Evolutionary conservation across 768 basidiomycete genomes (phyloP), one percentile per base, ranked within the genome.

Genomic region (Grammothele lineata): DNA sequence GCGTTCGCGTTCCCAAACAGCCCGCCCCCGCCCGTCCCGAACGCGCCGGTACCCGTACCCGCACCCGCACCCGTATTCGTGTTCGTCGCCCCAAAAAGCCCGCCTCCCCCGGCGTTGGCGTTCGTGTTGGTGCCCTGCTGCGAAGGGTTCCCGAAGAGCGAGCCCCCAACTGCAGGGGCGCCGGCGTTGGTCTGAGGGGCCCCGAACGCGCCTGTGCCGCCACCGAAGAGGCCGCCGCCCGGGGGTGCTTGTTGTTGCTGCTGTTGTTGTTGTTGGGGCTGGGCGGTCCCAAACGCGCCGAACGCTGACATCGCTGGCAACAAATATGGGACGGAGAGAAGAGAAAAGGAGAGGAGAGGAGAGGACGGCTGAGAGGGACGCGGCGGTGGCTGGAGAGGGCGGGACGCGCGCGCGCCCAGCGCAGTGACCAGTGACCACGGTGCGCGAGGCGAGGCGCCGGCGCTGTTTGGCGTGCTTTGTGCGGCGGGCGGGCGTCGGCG

Each of bases 161-260:
- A 48, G 46, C 51, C 32, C 24, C 40, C 33, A n/a, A n/a, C n/a
- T n/a, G 35, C 25, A 38, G 48, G 27, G 27, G 27, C 8, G 9
- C 15, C 15, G n/a, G 18, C 7, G 35, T 8, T 17, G 39, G 33
- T 27, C 45, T 43, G 21, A 24, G 33, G 21, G 26, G 34, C 27
- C 19, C 23, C 33, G 24, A 40, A 32, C 15, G 35, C 35, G 35
- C 33, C 26, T 5, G 19, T 12, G 35, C 26, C 26, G 10, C 32
- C 21, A 8, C 58, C 57, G 17, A 62, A 61, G 10, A 63, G 50
- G 15, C 57, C 50, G 9, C 60, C 60, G 40, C 45, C 43, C n/a
- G n/a, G n/a, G n/a, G n/a, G n/a, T 11, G 48, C 25, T 36, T 52
- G 32, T 45, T 33, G 26, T 35, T 60, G 59, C 34, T 53, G 57